phyloP scores from a whole-genome alignment of 1,139 yeast genomes.

The Pichia terricola region DNA sequence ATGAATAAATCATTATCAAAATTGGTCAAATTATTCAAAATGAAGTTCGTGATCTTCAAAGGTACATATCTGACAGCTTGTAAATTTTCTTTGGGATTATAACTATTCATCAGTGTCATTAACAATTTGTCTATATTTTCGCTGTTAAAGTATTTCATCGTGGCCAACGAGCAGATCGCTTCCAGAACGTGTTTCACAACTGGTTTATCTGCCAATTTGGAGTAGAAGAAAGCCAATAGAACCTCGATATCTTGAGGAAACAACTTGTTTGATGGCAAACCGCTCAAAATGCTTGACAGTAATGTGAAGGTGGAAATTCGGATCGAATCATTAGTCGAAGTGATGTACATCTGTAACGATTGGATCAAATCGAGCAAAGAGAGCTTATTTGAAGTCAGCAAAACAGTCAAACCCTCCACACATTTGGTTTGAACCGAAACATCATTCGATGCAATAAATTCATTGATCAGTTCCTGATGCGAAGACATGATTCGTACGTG shows the following conservation, averaged over 20 bases:
- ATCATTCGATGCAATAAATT: constrained; percentile 8
- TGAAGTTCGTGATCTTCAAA: constrained; percentile 36
- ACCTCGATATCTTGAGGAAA: constrained; percentile 59
- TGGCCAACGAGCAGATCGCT: constrained; percentile 46
- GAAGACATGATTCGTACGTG: constrained; percentile 3
- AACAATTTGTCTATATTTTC: constrained; percentile 31
- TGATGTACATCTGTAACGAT: constrained; percentile 32
- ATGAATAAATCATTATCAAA: constrained; percentile 28
- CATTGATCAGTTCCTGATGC: constrained; percentile 8
- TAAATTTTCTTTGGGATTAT: constrained; percentile 51
- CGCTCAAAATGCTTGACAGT: constrained; percentile 40
- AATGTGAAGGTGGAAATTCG: constrained; percentile 51
- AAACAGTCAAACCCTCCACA: constrained; percentile 2
- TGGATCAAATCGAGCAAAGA: constrained; percentile 10
- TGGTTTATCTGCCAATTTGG: constrained; percentile 57
- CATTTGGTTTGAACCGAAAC: neutral
- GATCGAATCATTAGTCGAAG: constrained; percentile 53
- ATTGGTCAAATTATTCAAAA: neutral
- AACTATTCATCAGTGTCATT: constrained; percentile 32
- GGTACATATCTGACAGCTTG: constrained; percentile 59
- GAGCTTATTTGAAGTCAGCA: constrained; percentile 6
- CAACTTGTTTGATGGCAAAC: constrained; percentile 32
- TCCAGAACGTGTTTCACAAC: constrained; percentile 43
- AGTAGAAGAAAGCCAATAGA: constrained; percentile 51
- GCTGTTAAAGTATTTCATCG: constrained; percentile 36